Evolutionary conservation across 192 early-diverging fungal genomes (phyloP).

Genomic region (Podila clonocystis): DNA sequence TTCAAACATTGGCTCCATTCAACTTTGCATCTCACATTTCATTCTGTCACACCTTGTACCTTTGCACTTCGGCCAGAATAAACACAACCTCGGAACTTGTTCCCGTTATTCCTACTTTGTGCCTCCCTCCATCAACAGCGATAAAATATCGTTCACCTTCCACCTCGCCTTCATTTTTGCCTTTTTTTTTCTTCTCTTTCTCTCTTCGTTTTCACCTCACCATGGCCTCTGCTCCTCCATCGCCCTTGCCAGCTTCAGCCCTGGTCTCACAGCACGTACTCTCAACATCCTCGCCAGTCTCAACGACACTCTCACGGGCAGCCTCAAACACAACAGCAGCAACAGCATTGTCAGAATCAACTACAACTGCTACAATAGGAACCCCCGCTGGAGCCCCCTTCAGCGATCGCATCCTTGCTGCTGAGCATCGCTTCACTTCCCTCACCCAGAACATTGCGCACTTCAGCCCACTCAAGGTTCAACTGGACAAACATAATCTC

Average conservation of each 20-base stretch:
- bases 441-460: conserved; percentile 50
- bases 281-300: not conserved
- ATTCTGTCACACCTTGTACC: not conserved
- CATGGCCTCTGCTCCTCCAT: not conserved
- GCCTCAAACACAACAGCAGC: not conserved
- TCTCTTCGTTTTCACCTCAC: not conserved
- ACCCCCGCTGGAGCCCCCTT: not conserved
- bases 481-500: conserved; percentile 44
- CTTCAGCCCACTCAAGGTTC: conserved; percentile 46
- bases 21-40: too few species aligned
- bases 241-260: not conserved
- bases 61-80: too few species aligned
- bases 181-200: not conserved
- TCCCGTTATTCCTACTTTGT: too few species aligned
- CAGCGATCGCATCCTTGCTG: conserved; percentile 33
- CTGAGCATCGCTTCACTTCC: conserved; percentile 43
- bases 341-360: not conserved
- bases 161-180: not conserved
- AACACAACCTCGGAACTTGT: too few species aligned
- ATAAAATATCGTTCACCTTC: not conserved
- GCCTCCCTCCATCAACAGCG: too few species aligned
- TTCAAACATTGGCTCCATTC: too few species aligned
- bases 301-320: conserved; percentile 1
- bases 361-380: not conserved
- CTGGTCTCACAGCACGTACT: not conserved